A percentile compares a stretch with the other conserved stretches of the same genome.
phyloP scores from a whole-genome alignment of 805 yeast genomes.

The Hanseniaspora mollemarum region DNA sequence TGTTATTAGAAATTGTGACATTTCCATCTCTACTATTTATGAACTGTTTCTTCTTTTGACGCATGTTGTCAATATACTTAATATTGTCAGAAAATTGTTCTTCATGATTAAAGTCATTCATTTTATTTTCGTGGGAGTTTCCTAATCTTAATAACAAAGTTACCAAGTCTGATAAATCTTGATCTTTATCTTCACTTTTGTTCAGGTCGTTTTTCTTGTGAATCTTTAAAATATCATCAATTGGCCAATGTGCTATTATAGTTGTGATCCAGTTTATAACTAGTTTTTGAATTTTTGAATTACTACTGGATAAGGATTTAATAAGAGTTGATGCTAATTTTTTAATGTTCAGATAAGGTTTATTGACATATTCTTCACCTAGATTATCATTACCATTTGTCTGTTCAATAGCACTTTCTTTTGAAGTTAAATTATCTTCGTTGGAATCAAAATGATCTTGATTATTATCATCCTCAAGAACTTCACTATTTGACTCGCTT shows the following conservation, averaged over 20 bases:
- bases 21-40: not conserved
- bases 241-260: conserved; percentile 38
- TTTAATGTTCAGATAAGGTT: conserved; percentile 49
- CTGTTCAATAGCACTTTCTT: conserved; percentile 23
- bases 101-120: not conserved
- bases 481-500: not conserved
- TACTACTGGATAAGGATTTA: conserved; percentile 65
- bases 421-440: not conserved
- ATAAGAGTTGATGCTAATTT: conserved; percentile 70
- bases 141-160: conserved; percentile 7
- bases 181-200: conserved; percentile 5
- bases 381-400: conserved; percentile 19
- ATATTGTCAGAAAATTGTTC: conserved; percentile 3
- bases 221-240: conserved; percentile 22
- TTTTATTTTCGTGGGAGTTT: not conserved
- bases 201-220: not conserved
- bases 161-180: conserved; percentile 7
- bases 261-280: conserved; percentile 75
- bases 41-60: not conserved
- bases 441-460: not conserved
- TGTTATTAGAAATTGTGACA: not conserved
- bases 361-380: conserved; percentile 44
- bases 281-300: conserved; percentile 63
- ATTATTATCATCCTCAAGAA: not conserved
- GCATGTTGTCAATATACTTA: conserved; percentile 9